phyloP scores from a whole-genome alignment of 495 filamentous ascomycete genomes.

The Penicillium silybi region DNA sequence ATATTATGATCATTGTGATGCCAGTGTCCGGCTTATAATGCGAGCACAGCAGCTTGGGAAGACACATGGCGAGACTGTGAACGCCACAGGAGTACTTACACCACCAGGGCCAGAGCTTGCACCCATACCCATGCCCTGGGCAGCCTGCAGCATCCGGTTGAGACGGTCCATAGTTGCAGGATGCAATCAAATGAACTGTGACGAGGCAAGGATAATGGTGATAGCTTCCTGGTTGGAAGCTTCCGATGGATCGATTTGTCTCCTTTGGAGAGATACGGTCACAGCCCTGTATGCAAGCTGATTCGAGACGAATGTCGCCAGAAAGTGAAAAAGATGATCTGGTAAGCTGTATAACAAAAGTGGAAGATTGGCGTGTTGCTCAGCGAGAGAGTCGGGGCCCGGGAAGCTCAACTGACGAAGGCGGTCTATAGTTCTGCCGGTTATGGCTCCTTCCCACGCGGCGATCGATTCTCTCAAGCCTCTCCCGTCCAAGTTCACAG shows the following conservation, averaged over 20 bases:
- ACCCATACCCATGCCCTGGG: slow-evolving; percentile 72
- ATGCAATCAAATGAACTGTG: slow-evolving; percentile 16
- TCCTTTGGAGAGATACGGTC: not conserved
- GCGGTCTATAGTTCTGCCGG: slow-evolving; percentile 21
- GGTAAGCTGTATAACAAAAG: not conserved
- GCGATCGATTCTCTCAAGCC: slow-evolving; percentile 22
- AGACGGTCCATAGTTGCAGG: slow-evolving; percentile 72
- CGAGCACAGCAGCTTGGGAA: slow-evolving; percentile 2
- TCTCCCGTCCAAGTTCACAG: slow-evolving; percentile 12
- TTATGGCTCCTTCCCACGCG: slow-evolving; percentile 20
- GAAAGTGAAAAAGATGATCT: not conserved
- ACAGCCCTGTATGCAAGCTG: not conserved
- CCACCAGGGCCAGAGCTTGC: slow-evolving; percentile 65
- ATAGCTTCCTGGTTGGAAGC: slow-evolving; percentile 41
- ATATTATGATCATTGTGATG: not conserved
- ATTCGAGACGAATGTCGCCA: not conserved
- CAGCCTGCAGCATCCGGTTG: slow-evolving; percentile 73
- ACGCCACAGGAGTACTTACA: slow-evolving; percentile 51
- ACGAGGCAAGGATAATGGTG: slow-evolving; percentile 15
- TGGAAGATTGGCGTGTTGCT: slow-evolving; percentile 7
- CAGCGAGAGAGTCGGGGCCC: slow-evolving; percentile 3
- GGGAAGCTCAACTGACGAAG: slow-evolving; percentile 29
- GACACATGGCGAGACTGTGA: slow-evolving; percentile 3
- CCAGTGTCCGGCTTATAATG: not conserved
- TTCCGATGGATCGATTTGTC: slow-evolving; percentile 15